Base-by-base conservation (phyloP, 2,329 filamentous ascomycete species). In the Aspergillus calidoustus region DNA sequence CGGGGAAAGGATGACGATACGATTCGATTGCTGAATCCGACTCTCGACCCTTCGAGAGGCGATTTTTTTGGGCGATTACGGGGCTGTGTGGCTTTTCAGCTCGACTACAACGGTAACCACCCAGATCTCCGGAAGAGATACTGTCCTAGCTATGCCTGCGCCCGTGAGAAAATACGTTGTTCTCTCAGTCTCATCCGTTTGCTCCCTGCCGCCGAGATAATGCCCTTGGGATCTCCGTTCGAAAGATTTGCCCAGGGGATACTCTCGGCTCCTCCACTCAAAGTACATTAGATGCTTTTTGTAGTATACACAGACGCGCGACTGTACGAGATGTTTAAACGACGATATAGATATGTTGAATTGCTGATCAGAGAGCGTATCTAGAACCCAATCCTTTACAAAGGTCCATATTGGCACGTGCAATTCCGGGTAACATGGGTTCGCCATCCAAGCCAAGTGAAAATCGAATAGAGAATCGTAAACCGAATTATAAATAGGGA, bases 1-100 rank as follows among this genome's bases (percentile, higher is more conserved):
- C 49, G 49, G 15, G 19, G 47, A 47, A 25, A 47, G 49, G 57
- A 59, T 59, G 57, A 59, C 48, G 48, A 58, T 58, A 52, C 34
- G 28, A 54, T 28, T 38, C 25, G n/a, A 28, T 41, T 17, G 34
- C 44, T 28, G 23, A 53, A 30, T 38, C 28, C 22, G 30, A 23
- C 34, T 41, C 34, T 41, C 34, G 34, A 41, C 34, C 15, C 34
- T 41, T 43, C 22, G 55, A 57, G 55, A 46, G 46, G 34, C 47
- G 17, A 23, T 5, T 17, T 49, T 41, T 57, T 9, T 57, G 34
- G 47, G n/a, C 25, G 34, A 19, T 44, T 43, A 23, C 54, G 47
- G 38, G 53, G 41, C 47, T 47, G 53, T 25, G n/a, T 34, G 54
- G 30, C 47, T 51, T 41, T 41, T 23, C 22, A 31, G 48, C 38